Percentiles rank a stretch among this genome's conserved stretches.
These are phyloP conservation scores for Echinosophora koreensis DNA, from an alignment of 306 rosid genomes.

Conservation along the genomic window DNA sequence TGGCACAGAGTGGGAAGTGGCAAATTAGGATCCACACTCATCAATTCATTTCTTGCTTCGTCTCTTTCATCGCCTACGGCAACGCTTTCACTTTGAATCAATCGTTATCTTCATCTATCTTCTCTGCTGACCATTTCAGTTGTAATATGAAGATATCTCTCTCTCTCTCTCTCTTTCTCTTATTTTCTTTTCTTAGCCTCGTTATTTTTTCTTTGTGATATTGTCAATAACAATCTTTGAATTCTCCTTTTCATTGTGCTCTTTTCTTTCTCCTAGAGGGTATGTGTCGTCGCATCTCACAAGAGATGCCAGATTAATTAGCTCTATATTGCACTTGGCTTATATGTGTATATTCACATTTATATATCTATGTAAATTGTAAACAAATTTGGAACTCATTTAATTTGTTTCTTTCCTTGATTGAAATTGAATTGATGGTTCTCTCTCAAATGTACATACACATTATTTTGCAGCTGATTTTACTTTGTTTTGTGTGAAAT, in stretches of 20 bases:
- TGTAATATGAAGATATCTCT: neutral
- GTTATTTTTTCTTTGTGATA: neutral
- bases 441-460: neutral
- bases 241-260: conserved; percentile 1
- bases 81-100: conserved; percentile 15
- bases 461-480: too few relatives aligned
- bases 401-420: neutral
- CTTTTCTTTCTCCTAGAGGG: neutral
- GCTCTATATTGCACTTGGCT: neutral
- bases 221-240: neutral
- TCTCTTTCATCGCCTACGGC: conserved; percentile 5
- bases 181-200: neutral
- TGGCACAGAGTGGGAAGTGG: neutral
- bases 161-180: neutral
- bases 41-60: neutral
- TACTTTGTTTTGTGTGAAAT: too few relatives aligned
- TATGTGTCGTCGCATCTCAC: conserved; percentile 1
- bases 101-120: neutral
- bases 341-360: neutral
- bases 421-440: neutral
- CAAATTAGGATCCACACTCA: conserved; percentile 33
- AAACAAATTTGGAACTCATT: neutral
- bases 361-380: neutral
- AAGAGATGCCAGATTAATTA: conserved; percentile 2
- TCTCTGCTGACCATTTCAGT: conserved; percentile 11